Base-by-base conservation (phyloP, 345 rosid species). In the Populus tremula region DNA sequence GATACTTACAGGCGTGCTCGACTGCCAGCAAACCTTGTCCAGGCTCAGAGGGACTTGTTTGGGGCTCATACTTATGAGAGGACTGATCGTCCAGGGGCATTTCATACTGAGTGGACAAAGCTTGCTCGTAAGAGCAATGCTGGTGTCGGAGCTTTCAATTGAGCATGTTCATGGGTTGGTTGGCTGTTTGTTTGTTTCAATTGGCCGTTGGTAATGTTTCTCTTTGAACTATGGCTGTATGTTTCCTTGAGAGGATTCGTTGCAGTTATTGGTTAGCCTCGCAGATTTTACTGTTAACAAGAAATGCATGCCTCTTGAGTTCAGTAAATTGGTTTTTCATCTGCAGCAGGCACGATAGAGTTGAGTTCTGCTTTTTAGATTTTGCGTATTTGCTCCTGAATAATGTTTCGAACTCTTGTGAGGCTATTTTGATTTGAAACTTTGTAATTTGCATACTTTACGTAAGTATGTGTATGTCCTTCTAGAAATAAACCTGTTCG, bases 31-130 rank as follows among this genome's bases (percentile, higher is more conserved):
- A 96, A 96, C 67, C 93, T 96, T 47, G 98, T 93, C 10, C 98
- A 96, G 87, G 98, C 99, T 16, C 99, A 93, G 88, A 90, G 99
- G 86, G 99, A 96, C 85, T 87, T 96, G 76, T 96, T 96, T 50
- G 98, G 99, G 71, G 99, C 98, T 0, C 98, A 96, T 80, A 96
- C 99, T 14, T 96, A 96, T 74, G 97, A 96, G 87, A 92, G 99
- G 85, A 83, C 76, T 5, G 99, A 96, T 85, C 90, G 90, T 41
- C 83, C 98, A 0, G 99, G 97, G 2, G 77, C 95, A 0, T 94
- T 80, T 84, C 99, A 96, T 65, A 91, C 98, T 0, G 98, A 96
- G 70, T 96, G 98, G 98, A 89, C 94, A 25, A 92, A 93, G 85
- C 93, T 86, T 76, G 98, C 97, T 54, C 84, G 88, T 82, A 86